These are phyloP conservation scores for Chrysosporium keratinophilum DNA, from an alignment of 2,329 filamentous ascomycete genomes.

Conservation along the genomic window DNA sequence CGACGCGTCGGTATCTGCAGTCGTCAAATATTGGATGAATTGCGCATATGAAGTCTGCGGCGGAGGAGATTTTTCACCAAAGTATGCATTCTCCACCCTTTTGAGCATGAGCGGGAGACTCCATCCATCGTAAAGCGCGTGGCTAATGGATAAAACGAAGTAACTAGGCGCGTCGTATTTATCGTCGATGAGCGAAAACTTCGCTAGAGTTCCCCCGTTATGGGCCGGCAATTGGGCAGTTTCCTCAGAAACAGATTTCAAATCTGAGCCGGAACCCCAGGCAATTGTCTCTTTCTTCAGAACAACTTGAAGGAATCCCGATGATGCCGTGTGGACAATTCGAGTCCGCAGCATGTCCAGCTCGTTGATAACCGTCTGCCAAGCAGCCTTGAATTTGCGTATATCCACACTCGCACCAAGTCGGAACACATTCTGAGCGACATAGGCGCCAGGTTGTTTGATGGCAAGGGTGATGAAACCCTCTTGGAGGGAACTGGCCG, in stretches of 20 bases:
- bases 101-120: conserved; percentile 31
- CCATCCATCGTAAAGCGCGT: conserved; percentile 45
- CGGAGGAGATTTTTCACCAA: conserved; percentile 3
- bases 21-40: conserved; percentile 22
- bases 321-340: conserved; percentile 31
- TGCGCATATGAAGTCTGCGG: conserved; percentile 16
- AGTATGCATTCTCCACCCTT: conserved; percentile 31
- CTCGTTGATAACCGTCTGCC: conserved; percentile 37
- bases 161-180: conserved; percentile 22
- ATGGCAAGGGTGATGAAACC: conserved; percentile 41
- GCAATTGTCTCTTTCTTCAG: conserved; percentile 26
- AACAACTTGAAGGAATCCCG: conserved; percentile 34
- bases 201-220: conserved; percentile 28
- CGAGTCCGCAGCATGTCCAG: conserved; percentile 43
- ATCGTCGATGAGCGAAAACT: conserved; percentile 29
- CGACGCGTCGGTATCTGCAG: conserved; percentile 14
- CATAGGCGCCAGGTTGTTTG: conserved; percentile 40
- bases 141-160: conserved; percentile 43
- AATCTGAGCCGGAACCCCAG: conserved; percentile 26
- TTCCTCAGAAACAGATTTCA: conserved; percentile 23
- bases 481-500: conserved; percentile 38
- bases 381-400: conserved; percentile 37
- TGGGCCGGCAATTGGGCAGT: conserved; percentile 23
- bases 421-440: conserved; percentile 37
- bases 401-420: conserved; percentile 33